Base-by-base conservation (phyloP, 164 flowering plant species). In the Aristolochia contorta region DNA sequence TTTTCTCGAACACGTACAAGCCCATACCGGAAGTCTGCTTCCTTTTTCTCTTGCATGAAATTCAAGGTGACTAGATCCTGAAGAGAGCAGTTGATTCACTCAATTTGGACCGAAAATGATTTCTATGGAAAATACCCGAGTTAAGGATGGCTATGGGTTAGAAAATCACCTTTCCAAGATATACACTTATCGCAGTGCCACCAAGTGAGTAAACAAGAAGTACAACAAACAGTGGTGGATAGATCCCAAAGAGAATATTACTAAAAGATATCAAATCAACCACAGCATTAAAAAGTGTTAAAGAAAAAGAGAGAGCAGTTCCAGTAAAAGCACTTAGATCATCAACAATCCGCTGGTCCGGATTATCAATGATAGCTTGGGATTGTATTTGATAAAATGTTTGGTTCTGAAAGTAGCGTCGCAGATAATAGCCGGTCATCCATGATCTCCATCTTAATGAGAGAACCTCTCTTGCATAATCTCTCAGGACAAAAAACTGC, bases 11-110 rank as follows among this genome's bases (percentile, higher is more conserved):
- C 80, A 15, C 94, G 97, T 9, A 93, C 98, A 72, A 93, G 96
- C 57, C 98, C 97, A 73, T 86, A 93, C 57, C 98, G 94, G 62
- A 93, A 93, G 74, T 93, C 99, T 58, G 97, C 98, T 79, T 93
- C 98, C 67, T 87, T 93, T 66, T 93, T 93, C 82, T 93, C 99
- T 88, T 93, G 99, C 67, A 93, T 69, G 74, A 93, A 93, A 72
- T 93, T 93, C 45, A 93, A 74, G 57, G 58, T 76, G 22, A 90
- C 94, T 64, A 93, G 70, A n/a, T 80, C 97, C 98, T 93, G 73
- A 67, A 57, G 30, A 67, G 59, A 30, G 9, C 24, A 65, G 53
- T 48, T 6, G 16, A 15, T 58, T 62, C 27, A 30, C 13, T 24
- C 7, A 15, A 49, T 49, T 18, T 49, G 22, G 19, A 12, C 20